These are phyloP conservation scores for Lanmaoa rubissima DNA, from an alignment of 768 basidiomycete species.

Conservation along the genomic window DNA sequence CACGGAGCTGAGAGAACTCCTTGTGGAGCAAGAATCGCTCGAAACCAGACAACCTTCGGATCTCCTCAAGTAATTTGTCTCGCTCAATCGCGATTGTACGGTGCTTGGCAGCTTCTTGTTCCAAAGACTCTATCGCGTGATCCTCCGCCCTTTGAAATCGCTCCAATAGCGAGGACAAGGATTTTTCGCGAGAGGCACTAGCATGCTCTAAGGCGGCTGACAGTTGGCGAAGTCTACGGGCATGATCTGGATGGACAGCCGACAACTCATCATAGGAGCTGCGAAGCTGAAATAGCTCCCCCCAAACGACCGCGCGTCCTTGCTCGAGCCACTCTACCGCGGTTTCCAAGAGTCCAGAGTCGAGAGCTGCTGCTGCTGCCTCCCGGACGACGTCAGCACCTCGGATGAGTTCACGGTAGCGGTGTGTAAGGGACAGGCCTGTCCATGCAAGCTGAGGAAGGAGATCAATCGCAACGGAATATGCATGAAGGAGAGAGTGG, in stretches of 20 bases:
- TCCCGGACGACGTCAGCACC: conserved; percentile 13
- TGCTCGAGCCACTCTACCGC: conserved; percentile 11
- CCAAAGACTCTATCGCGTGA: too few species aligned
- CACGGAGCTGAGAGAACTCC: neutral
- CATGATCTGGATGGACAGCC: neutral
- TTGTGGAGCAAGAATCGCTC: neutral
- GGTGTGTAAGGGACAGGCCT: neutral
- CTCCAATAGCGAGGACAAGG: neutral
- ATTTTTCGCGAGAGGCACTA: neutral
- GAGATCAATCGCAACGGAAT: neutral
- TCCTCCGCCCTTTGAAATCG: too few species aligned
- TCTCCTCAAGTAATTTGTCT: neutral
- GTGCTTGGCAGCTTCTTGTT: neutral
- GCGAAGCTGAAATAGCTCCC: conserved; percentile 7
- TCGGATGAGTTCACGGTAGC: neutral
- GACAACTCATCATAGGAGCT: neutral
- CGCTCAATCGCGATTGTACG: neutral
- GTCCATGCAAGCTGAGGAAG: neutral
- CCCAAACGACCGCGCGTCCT: conserved; percentile 5
- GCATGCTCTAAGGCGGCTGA: neutral
- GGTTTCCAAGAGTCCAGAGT: neutral
- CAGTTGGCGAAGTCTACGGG: neutral
- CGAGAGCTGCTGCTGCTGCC: conserved; percentile 19
- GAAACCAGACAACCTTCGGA: neutral
- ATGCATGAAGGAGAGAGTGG: neutral